Conservation (phyloP, 805 yeast species). For the Starmerella lactis-condensi region DNA sequence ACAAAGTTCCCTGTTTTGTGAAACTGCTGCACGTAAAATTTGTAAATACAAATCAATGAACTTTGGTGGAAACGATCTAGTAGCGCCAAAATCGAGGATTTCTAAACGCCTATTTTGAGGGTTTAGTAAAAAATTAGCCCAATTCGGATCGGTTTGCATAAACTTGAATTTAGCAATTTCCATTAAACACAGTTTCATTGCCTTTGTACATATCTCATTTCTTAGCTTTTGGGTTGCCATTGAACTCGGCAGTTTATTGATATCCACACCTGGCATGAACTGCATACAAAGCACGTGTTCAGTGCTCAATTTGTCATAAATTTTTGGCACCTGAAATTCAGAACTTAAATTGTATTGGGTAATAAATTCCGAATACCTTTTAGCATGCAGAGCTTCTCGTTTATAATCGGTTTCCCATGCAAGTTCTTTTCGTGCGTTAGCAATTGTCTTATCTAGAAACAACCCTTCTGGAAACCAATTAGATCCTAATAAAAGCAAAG, state of each 20-base stretch:
- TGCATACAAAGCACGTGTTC: conserved; percentile 80
- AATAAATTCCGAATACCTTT: conserved; percentile 42
- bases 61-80: conserved; percentile 52
- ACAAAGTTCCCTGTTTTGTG: conserved; percentile 44
- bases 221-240: conserved; percentile 49
- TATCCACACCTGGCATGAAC: conserved; percentile 63
- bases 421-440: conserved; percentile 77
- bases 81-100: conserved; percentile 87
- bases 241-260: conserved; percentile 20
- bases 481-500: conserved; percentile 71
- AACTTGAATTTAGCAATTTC: conserved; percentile 72
- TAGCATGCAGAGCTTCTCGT: conserved; percentile 67
- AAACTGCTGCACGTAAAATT: conserved; percentile 57
- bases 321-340: conserved; percentile 57
- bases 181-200: conserved; percentile 68
- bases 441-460: conserved; percentile 78
- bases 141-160: conserved; percentile 98
- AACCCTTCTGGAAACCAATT: conserved; percentile 76
- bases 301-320: conserved; percentile 58
- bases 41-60: conserved; percentile 54
- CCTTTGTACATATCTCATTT: conserved; percentile 65
- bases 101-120: conserved; percentile 53
- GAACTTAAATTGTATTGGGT: conserved; percentile 32
- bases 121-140: conserved; percentile 93
- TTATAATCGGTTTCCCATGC: conserved; percentile 96